Percentiles rank a stretch among this genome's conserved stretches.
Evolutionary conservation across 257 asterid species (phyloP).

Genomic region (Mitragyna speciosa): DNA sequence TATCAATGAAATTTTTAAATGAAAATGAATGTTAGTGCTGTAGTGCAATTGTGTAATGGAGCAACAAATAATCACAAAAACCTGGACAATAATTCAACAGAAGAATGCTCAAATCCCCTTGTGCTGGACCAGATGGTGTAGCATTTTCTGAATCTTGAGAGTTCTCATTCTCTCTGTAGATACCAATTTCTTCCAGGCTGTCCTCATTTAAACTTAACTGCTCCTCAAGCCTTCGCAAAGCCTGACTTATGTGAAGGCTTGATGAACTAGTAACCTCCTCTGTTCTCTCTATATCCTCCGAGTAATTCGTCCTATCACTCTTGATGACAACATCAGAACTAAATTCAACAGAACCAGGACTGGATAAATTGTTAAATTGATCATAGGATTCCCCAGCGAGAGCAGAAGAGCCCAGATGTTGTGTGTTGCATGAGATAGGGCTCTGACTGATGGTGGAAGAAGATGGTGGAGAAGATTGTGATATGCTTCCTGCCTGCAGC

Average conservation of each 20-base stretch:
- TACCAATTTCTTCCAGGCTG: slow-evolving; percentile 33
- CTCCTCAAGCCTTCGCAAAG: slow-evolving; percentile 64
- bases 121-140: slow-evolving; percentile 40
- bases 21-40: neutral
- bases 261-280: slow-evolving; percentile 52
- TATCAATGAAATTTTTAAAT: neutral
- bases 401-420: slow-evolving; percentile 52
- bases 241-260: slow-evolving; percentile 50
- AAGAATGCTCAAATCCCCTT: slow-evolving; percentile 40
- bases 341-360: slow-evolving; percentile 71
- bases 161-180: slow-evolving; percentile 44
- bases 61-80: slow-evolving; percentile 16
- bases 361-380: slow-evolving; percentile 36
- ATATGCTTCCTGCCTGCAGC: slow-evolving; percentile 49
- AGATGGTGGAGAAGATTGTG: slow-evolving; percentile 50
- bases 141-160: slow-evolving; percentile 43
- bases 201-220: slow-evolving; percentile 79
- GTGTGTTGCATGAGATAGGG: slow-evolving; percentile 50
- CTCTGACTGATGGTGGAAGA: slow-evolving; percentile 46
- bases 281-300: slow-evolving; percentile 31
- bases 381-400: slow-evolving; percentile 54
- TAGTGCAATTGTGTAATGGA: neutral
- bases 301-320: slow-evolving; percentile 29
- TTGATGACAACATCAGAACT: slow-evolving; percentile 42
- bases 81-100: slow-evolving; percentile 37